Evolutionary conservation across 441 rosid species (phyloP), one percentile per base, ranked within the genome.

Genomic region (Geranium incanum): DNA sequence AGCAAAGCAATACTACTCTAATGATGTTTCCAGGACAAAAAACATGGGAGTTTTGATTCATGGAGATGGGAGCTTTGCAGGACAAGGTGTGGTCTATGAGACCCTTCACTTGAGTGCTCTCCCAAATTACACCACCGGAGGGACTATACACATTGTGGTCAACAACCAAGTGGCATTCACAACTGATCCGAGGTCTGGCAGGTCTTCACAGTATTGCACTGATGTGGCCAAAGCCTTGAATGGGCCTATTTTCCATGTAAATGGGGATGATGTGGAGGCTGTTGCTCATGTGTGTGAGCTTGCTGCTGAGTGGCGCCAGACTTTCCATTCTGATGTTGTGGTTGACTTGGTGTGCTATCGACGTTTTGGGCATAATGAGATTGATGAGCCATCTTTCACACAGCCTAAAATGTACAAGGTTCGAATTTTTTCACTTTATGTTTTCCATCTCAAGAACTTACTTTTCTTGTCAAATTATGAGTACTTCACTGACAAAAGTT

Each of bases 141-240:
- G 97, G 55, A 94, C 99, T 64, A 90, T 94, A 38, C 99, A 94
- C 78, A 90, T 92, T 72, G 99, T 94, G 36, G 99, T 94, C 74
- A 94, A 94, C 85, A 92, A 94, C 80, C 99, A 94, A 81, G 97
- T 94, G 70, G 99, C 97, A 59, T 92, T 94, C 82, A 94, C 99
- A 1, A 94, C 99, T 36, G 99, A 94, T 79, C 99, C 99, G 15
- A 86, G 70, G 70, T 81, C 95, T 0, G 99, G 97, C 5, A 86
- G 99, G 77, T 94, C 99, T 75, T 90, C 99, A 48, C 97, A 86
- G 78, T 94, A 94, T 50, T 94, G 97, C 78, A 90, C 99, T 68
- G 99, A 94, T 86, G 97, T 90, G 76, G 97, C 99, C 45, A 94
- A 88, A 86, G 97, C 97, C 72, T 83, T 94, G 86, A 43, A 88